A percentile compares a stretch with the other conserved stretches of the same genome.
These are phyloP conservation scores for Tylopilus sp. DNA, from an alignment of 768 basidiomycete species.

Conservation along the genomic window DNA sequence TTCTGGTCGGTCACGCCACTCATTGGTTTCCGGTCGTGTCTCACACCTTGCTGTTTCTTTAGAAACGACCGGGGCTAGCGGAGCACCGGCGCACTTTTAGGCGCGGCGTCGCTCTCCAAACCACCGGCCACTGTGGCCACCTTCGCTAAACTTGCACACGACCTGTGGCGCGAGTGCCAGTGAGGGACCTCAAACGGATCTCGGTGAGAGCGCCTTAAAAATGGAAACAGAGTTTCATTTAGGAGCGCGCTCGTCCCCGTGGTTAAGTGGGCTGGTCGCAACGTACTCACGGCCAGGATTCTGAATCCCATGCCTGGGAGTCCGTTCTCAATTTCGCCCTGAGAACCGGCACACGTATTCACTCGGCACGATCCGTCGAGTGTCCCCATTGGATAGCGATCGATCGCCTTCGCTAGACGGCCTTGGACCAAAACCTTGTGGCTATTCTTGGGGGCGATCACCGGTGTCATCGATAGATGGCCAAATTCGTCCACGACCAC, in stretches of 20 bases:
- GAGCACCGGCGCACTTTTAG: slow-evolving; percentile 4
- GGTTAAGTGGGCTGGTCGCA: slow-evolving; percentile 1
- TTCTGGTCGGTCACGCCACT: not conserved
- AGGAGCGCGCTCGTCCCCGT: not conserved
- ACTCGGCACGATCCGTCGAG: too few relatives aligned
- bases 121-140: not conserved
- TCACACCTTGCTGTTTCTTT: not conserved
- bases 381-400: slow-evolving; percentile 6
- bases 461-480: not conserved
- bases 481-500: not conserved
- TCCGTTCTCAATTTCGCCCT: slow-evolving; percentile 12
- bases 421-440: not conserved
- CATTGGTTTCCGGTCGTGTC: too few relatives aligned
- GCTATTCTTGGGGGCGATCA: slow-evolving; percentile 14
- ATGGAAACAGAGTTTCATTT: slow-evolving; percentile 23
- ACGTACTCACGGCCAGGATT: slow-evolving; percentile 19
- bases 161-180: not conserved
- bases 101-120: slow-evolving; percentile 13
- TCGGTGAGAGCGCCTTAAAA: not conserved
- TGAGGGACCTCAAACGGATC: not conserved
- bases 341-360: slow-evolving; percentile 13
- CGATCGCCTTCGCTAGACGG: slow-evolving; percentile 1
- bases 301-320: slow-evolving; percentile 21
- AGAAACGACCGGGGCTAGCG: not conserved
- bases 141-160: slow-evolving; percentile 11